These are phyloP conservation scores for Lolium rigidum DNA, from an alignment of 176 grass and related monocot genomes.

Conservation along the genomic window DNA sequence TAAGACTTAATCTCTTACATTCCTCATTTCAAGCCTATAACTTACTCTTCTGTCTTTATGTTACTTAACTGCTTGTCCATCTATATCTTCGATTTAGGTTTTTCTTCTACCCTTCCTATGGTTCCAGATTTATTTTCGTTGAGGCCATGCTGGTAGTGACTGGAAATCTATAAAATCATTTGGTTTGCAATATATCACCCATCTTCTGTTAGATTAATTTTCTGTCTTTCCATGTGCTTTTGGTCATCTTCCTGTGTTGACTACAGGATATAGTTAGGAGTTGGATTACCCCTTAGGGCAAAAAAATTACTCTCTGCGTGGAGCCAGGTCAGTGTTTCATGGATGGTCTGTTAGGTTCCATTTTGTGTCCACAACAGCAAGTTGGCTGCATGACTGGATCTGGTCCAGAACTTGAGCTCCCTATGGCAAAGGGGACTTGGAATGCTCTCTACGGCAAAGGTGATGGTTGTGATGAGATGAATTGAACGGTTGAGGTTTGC, in stretches of 20 bases:
- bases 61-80: not conserved
- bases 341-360: not conserved
- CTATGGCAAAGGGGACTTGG: not conserved
- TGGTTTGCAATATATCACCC: not conserved
- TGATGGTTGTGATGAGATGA: not conserved
- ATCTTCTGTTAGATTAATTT: not conserved
- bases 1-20: not conserved
- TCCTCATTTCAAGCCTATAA: not conserved
- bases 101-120: not conserved
- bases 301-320: not conserved
- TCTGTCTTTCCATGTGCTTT: not conserved
- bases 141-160: not conserved
- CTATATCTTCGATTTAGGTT: not conserved
- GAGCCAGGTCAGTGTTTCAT: not conserved
- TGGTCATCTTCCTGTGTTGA: not conserved
- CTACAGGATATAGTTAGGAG: not conserved
- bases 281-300: not conserved
- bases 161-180: not conserved
- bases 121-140: not conserved
- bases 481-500: slow-evolving; percentile 39
- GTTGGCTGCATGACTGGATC: not conserved
- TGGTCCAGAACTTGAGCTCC: not conserved
- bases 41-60: not conserved
- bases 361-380: not conserved
- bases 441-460: not conserved